Conservation (phyloP, 176 grass and related monocot species). For the Saccharum officinarum region DNA sequence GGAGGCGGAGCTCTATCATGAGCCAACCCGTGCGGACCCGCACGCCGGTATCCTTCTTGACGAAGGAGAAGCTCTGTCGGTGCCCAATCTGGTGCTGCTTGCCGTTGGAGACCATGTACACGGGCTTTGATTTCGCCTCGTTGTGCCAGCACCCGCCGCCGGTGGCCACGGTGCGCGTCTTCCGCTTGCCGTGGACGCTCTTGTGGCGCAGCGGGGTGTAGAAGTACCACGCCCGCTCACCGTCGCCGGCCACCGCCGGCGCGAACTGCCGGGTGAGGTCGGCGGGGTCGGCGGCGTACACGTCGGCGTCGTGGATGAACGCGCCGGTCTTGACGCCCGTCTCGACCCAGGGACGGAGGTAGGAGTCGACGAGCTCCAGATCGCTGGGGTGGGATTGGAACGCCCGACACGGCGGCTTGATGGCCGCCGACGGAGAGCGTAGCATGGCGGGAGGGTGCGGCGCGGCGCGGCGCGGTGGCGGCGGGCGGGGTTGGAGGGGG, state of each 20-base stretch:
- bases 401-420: neutral
- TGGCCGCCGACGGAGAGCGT: neutral
- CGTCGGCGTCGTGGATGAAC: conserved; percentile 50
- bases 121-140: conserved; percentile 37
- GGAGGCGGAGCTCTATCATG: conserved; percentile 52
- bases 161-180: conserved; percentile 29
- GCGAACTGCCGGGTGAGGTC: conserved; percentile 20
- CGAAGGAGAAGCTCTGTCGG: conserved; percentile 51
- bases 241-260: conserved; percentile 36
- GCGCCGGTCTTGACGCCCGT: neutral
- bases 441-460: conserved; percentile 10
- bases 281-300: conserved; percentile 45
- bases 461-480: neutral
- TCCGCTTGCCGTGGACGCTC: conserved; percentile 36
- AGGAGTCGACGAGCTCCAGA: conserved; percentile 28
- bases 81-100: conserved; percentile 14
- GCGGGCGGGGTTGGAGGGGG: neutral
- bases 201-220: conserved; percentile 32
- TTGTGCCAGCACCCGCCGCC: conserved; percentile 50
- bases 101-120: conserved; percentile 3
- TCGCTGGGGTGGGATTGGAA: conserved; percentile 47
- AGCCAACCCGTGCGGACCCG: conserved; percentile 35
- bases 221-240: conserved; percentile 49
- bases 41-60: conserved; percentile 11
- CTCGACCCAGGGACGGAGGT: conserved; percentile 37